Conservation (phyloP, 345 rosid species). For the Cardiospermum halicacabum region DNA sequence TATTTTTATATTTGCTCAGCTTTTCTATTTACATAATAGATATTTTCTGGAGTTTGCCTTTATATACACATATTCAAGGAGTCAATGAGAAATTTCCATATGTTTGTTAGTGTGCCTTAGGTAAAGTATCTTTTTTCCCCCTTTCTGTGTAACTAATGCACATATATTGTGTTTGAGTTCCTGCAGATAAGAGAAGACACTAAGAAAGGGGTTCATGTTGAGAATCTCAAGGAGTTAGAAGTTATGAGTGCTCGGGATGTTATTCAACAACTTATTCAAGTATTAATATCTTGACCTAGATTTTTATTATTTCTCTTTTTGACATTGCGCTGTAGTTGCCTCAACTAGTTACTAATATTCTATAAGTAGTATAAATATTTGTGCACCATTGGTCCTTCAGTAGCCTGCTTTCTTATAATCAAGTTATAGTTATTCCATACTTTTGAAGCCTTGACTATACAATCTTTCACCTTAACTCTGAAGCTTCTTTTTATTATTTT, state of each 20-base stretch:
- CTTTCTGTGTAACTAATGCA: neutral
- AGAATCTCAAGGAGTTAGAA: slow-evolving; percentile 88
- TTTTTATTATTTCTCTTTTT: neutral
- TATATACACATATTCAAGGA: neutral
- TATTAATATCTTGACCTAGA: slow-evolving; percentile 6
- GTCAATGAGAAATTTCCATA: neutral
- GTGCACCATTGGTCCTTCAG: neutral
- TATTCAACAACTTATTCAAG: slow-evolving; percentile 87
- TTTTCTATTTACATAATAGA: neutral
- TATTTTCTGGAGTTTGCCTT: neutral
- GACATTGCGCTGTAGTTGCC: neutral
- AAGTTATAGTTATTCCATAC: neutral
- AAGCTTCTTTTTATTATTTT: neutral
- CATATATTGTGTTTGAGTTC: neutral
- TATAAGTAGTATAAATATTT: neutral
- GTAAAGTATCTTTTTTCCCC: neutral
- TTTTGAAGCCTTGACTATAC: neutral
- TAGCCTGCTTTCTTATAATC: neutral
- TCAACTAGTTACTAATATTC: neutral
- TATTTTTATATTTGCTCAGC: neutral
- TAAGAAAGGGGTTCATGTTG: slow-evolving; percentile 91
- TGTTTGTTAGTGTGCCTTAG: neutral
- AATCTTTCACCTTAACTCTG: neutral
- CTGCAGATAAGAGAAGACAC: slow-evolving; percentile 87
- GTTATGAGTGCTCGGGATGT: slow-evolving; percentile 86